These are phyloP conservation scores for Deakozyma indianensis DNA, from an alignment of 805 yeast species.

Conservation along the genomic window DNA sequence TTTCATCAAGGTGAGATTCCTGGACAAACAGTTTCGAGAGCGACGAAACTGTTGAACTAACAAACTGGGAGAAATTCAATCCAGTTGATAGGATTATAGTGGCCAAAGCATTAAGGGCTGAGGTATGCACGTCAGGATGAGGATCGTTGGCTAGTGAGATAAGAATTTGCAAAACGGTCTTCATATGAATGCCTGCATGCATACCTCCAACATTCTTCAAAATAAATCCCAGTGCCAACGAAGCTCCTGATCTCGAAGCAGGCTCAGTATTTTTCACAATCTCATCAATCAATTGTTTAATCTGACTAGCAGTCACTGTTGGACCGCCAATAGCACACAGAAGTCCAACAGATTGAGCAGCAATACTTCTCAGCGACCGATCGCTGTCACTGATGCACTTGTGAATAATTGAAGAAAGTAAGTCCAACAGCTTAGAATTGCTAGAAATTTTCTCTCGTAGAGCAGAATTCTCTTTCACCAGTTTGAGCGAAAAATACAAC, in stretches of 20 bases:
- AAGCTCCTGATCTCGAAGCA: constrained; percentile 42
- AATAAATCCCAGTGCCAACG: constrained; percentile 34
- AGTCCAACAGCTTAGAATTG: constrained; percentile 6
- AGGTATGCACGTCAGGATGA: constrained; percentile 69
- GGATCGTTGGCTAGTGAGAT: constrained; percentile 59
- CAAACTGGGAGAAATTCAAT: constrained; percentile 28
- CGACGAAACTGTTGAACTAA: constrained; percentile 29
- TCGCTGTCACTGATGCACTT: constrained; percentile 18
- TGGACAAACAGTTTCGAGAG: constrained; percentile 27
- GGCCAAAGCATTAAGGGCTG: constrained; percentile 49
- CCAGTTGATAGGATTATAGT: constrained; percentile 42
- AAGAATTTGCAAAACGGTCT: constrained; percentile 39
- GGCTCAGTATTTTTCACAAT: constrained; percentile 59
- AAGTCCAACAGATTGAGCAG: constrained; percentile 46
- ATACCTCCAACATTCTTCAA: constrained; percentile 26
- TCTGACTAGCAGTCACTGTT: constrained; percentile 24
- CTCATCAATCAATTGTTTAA: constrained; percentile 43
- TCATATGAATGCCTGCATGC: constrained; percentile 24
- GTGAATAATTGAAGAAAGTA: constrained; percentile 6
- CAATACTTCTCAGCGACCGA: constrained; percentile 28
- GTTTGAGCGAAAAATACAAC: background rate
- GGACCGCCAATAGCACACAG: constrained; percentile 21
- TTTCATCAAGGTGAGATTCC: constrained; percentile 37
- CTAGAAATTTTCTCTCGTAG: constrained; percentile 2
- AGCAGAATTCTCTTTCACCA: background rate